phyloP scores from a whole-genome alignment of 768 basidiomycete species.

The Hypsizygus marmoreus region DNA sequence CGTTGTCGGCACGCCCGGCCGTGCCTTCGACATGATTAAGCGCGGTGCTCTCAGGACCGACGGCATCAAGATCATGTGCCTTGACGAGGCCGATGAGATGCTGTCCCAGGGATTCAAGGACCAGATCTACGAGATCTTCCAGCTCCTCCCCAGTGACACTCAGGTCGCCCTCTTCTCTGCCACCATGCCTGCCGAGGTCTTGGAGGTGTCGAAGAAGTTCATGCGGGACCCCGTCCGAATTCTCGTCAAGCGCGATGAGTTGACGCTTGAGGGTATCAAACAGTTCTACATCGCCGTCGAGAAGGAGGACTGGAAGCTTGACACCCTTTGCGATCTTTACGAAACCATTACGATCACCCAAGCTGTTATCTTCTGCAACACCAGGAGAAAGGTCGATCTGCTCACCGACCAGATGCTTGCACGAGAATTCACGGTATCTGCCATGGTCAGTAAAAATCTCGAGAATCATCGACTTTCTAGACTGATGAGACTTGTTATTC shows the following conservation, averaged over 20 bases:
- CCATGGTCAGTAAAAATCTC: constrained; percentile 66
- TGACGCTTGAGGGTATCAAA: constrained; percentile 99
- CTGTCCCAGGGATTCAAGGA: constrained; percentile 98
- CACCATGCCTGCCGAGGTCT: constrained; percentile 95
- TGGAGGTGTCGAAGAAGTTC: constrained; percentile 99
- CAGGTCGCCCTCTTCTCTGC: constrained; percentile 97
- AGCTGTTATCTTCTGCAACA: constrained; percentile 99
- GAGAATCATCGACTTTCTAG: constrained; percentile 2
- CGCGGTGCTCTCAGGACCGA: constrained; percentile 86
- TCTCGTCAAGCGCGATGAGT: constrained; percentile 96
- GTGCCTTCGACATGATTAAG: constrained; percentile 99
- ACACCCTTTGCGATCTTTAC: constrained; percentile 98
- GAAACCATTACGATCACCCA: constrained; percentile 99
- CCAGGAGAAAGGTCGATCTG: constrained; percentile 98
- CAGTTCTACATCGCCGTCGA: constrained; percentile 99
- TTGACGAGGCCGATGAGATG: constrained; percentile 99
- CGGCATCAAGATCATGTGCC: constrained; percentile 91
- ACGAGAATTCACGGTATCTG: constrained; percentile 96
- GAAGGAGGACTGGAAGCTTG: constrained; percentile 99
- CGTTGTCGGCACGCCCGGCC: constrained; percentile 96
- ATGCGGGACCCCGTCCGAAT: constrained; percentile 97
- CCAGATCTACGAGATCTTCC: constrained; percentile 99
- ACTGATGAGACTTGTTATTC: constrained; percentile 17
- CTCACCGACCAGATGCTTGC: constrained; percentile 97
- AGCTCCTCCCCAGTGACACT: constrained; percentile 92